Conservation (phyloP, 257 asterid genomes). For the Linderniella brevidens region DNA sequence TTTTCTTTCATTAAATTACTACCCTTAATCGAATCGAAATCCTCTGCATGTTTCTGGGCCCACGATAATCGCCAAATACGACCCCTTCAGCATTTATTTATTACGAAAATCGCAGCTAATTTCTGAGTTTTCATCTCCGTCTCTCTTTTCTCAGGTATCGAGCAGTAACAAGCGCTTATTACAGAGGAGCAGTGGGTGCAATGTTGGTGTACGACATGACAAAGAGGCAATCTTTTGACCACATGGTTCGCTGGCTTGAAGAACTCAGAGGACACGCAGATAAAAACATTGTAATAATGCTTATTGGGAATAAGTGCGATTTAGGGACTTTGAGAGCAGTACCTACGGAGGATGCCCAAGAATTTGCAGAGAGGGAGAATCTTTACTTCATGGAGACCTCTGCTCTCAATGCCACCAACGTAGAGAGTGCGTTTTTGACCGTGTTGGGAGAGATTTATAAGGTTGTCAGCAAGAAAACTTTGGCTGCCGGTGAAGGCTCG, state of each 20-base stretch:
- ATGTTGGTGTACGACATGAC: constrained; percentile 53
- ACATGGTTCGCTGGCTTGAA: constrained; percentile 56
- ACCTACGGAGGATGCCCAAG: constrained; percentile 50
- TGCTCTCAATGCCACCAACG: constrained; percentile 46
- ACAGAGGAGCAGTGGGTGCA: constrained; percentile 59
- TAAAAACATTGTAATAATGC: constrained; percentile 51
- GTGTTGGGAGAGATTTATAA: constrained; percentile 26
- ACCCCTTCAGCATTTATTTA: too few species aligned
- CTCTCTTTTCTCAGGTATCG: constrained; percentile 23
- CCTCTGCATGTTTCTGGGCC: too few species aligned
- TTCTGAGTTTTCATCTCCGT: too few species aligned
- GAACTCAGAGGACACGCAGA: constrained; percentile 52
- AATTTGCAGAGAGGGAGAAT: constrained; percentile 49
- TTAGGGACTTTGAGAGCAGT: constrained; percentile 45
- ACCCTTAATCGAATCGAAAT: too few species aligned
- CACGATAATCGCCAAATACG: too few species aligned
- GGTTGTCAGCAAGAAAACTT: constrained; percentile 35
- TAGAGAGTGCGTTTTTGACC: constrained; percentile 33
- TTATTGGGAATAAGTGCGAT: constrained; percentile 44
- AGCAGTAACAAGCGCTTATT: constrained; percentile 57
- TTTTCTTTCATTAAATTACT: too few species aligned
- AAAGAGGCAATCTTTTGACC: constrained; percentile 48
- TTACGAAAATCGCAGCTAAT: too few species aligned
- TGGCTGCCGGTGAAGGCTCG: constrained; percentile 6
- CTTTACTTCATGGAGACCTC: constrained; percentile 55